These are phyloP conservation scores for Penicillium nordicum DNA, from an alignment of 2,329 filamentous ascomycete species.

Conservation along the genomic window DNA sequence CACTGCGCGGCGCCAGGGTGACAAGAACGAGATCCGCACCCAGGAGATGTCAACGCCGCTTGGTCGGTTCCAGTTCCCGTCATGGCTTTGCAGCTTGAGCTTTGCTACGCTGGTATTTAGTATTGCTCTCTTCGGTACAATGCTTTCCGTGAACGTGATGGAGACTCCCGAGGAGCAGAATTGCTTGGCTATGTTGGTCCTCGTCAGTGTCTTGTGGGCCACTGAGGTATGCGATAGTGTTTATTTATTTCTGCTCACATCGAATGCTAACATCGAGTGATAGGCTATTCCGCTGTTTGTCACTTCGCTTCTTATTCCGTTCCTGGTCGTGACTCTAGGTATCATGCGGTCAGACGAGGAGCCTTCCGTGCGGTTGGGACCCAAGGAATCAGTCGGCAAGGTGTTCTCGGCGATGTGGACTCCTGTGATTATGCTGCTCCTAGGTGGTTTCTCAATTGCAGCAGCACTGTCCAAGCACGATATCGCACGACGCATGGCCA, in stretches of 20 bases:
- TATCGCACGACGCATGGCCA: constrained; percentile 95
- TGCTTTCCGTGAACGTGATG: constrained; percentile 79
- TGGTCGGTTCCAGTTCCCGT: constrained; percentile 70
- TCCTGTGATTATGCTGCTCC: constrained; percentile 94
- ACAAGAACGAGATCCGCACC: constrained; percentile 63
- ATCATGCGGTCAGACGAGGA: constrained; percentile 76
- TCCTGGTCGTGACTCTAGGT: constrained; percentile 80
- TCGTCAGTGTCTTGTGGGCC: constrained; percentile 92
- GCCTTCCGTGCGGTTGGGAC: constrained; percentile 67
- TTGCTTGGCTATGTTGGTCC: constrained; percentile 86
- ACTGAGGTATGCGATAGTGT: constrained; percentile 66
- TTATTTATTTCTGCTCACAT: not conserved
- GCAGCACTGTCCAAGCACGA: constrained; percentile 95
- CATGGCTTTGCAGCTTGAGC: constrained; percentile 78
- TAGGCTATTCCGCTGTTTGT: constrained; percentile 95
- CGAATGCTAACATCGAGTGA: constrained; percentile 6
- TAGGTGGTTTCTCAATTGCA: constrained; percentile 93
- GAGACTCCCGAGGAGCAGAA: constrained; percentile 88
- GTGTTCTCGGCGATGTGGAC: constrained; percentile 99
- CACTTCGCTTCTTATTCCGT: constrained; percentile 88
- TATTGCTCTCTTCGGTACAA: constrained; percentile 66
- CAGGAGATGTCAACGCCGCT: constrained; percentile 76
- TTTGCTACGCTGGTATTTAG: constrained; percentile 73
- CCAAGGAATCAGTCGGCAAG: constrained; percentile 75
- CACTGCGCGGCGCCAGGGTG: constrained; percentile 74